Evolutionary conservation across 2,329 filamentous ascomycete genomes (phyloP), one percentile per base, ranked within the genome.

Genomic region (Sarocladium strictum): DNA sequence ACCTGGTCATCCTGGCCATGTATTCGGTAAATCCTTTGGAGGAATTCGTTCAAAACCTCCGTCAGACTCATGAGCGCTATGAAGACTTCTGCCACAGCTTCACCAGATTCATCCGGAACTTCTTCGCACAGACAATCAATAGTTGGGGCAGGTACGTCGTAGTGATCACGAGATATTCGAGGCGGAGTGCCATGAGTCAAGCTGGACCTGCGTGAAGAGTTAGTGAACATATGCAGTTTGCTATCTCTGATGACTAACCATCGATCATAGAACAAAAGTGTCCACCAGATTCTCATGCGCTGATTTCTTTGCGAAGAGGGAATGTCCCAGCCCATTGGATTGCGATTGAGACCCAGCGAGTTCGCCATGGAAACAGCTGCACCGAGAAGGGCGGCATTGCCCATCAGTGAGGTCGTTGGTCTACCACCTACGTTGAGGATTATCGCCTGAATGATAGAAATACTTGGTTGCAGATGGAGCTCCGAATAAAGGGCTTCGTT

Each of bases 401-500:
- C 80, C 5, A 81, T 78, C 62, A 84, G 76, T 1, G 79, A 80
- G 6, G 80, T 82, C 6, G 79, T 79, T 1, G 83, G 83, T 2
- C 83, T 72, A 1, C 83, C 83, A 1, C 77, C 78, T 2, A 85
- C 67, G 59, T 86, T 83, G 10, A 86, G 70, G 9, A 85, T 64
- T 4, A 80, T 76, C 2, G 81, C 77, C 21, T 77, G 73, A 23
- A 86, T 74, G 1, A 80, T 81, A 1, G 81, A 80, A 41, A 85
- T 69, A 1, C 81, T 79, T 0, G 81, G 82, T 0, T 78, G 78
- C 1, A 80, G 73, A 51, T 81, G 76, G 6, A 84, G 76, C 56
- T 85, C 81, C 0, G 77, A 80, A 58, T 83, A 81, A 2, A 84
- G 69, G 1, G 81, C 80, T 53, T 80, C 79, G 19, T 77, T 80